Evolutionary conservation across 805 yeast genomes (phyloP).

Genomic region (Vanderwaltozyma verrucispora): DNA sequence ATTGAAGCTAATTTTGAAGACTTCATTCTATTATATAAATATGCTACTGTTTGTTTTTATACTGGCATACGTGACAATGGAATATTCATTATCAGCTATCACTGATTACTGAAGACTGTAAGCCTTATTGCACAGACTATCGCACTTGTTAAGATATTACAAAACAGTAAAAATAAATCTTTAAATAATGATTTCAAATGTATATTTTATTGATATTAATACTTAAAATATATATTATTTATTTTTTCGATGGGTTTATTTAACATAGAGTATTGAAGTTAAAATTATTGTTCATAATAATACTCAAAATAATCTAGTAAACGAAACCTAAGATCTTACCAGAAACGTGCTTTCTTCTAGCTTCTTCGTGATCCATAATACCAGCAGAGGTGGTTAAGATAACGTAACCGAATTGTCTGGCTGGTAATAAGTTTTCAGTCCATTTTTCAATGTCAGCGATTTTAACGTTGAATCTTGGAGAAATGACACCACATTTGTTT

Average conservation of each 20-base stretch:
- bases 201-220: no score
- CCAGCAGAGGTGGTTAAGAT: constrained; percentile 98
- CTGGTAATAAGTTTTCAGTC: constrained; percentile 97
- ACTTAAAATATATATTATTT: constrained; percentile 2
- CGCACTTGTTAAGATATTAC: no score
- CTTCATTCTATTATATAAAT: no score
- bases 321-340: constrained; percentile 98
- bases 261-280: neutral
- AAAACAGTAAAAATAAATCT: no score
- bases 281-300: neutral
- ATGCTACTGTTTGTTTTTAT: no score
- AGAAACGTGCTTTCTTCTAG: constrained; percentile 98
- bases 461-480: constrained; percentile 97
- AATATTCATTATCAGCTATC: no score
- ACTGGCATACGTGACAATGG: no score
- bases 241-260: no score
- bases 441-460: constrained; percentile 94
- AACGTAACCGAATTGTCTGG: constrained; percentile 98
- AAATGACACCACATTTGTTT: constrained; percentile 98
- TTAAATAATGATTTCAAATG: neutral
- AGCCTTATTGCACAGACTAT: no score
- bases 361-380: constrained; percentile 99
- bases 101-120: no score
- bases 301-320: constrained; percentile 78
- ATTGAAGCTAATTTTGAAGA: no score